Percentiles rank a stretch among this genome's conserved stretches.
Evolutionary conservation across 129 eudicot species (phyloP).

Genomic region (Artemisia tridentata): DNA sequence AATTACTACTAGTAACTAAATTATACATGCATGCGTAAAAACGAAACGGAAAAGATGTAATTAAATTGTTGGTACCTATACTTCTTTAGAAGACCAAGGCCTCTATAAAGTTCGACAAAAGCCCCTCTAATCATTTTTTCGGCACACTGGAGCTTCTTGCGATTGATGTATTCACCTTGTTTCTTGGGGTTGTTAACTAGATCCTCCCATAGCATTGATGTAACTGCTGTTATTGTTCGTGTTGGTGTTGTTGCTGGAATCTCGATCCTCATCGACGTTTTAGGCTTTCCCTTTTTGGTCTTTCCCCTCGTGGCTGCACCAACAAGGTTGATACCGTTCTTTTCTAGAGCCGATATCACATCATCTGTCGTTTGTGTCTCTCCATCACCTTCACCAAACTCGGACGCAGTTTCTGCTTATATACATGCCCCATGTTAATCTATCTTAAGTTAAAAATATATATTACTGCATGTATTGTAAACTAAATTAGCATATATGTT

Average conservation of each 20-base stretch:
- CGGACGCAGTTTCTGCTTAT: constrained; percentile 52
- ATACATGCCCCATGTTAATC: neutral
- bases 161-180: constrained; percentile 57
- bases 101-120: constrained; percentile 84
- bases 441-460: neutral
- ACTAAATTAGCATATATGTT: no score
- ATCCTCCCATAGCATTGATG: constrained; percentile 89
- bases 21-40: neutral
- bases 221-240: constrained; percentile 71
- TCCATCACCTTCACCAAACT: constrained; percentile 42
- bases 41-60: neutral
- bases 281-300: constrained; percentile 66
- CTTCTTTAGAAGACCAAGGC: constrained; percentile 81
- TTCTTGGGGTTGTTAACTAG: constrained; percentile 71
- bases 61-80: constrained; percentile 51
- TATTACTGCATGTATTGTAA: no score
- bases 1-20: no score
- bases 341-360: constrained; percentile 73
- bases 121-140: constrained; percentile 97
- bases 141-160: constrained; percentile 89
- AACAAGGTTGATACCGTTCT: constrained; percentile 68
- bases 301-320: constrained; percentile 58
- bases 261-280: constrained; percentile 75
- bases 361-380: constrained; percentile 57
- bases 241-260: constrained; percentile 81